Percentiles rank a stretch among this genome's conserved stretches.
phyloP scores from a whole-genome alignment of 306 rosid species.

The Cucumis cinereus region DNA sequence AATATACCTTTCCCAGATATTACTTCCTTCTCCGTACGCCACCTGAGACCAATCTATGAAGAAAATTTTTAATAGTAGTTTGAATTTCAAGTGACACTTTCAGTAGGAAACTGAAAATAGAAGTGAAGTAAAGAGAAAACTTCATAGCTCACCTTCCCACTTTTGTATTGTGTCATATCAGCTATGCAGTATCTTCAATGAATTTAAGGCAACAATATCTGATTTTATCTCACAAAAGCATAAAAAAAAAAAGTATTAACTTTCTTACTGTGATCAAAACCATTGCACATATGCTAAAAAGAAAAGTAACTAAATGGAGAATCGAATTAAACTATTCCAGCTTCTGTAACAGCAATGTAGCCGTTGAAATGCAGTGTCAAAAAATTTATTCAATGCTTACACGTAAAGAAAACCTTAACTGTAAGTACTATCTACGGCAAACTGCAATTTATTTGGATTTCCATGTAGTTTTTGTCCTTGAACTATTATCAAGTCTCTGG shows the following conservation, averaged over 20 bases:
- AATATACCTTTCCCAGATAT: constrained; percentile 75
- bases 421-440: neutral
- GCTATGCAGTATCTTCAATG: constrained; percentile 82
- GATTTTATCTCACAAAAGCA: neutral
- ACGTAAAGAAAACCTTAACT: neutral
- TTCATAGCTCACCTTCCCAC: constrained; percentile 57
- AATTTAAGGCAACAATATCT: constrained; percentile 39
- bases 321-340: neutral
- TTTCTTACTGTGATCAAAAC: neutral
- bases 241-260: neutral
- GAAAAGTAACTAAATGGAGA: neutral
- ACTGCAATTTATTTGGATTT: neutral
- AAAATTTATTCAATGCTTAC: neutral
- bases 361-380: neutral
- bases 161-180: constrained; percentile 93
- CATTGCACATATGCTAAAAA: neutral
- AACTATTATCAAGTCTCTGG: neutral
- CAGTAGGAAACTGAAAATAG: neutral
- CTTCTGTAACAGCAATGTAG: neutral
- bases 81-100: neutral
- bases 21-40: constrained; percentile 95
- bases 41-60: constrained; percentile 79
- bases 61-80: neutral
- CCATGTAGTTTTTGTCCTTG: neutral
- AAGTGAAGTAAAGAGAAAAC: neutral